A percentile compares a stretch with the other conserved stretches of the same genome.
Evolutionary conservation across 2,329 filamentous ascomycete genomes (phyloP).

Genomic region (Penicillium sumatraense): DNA sequence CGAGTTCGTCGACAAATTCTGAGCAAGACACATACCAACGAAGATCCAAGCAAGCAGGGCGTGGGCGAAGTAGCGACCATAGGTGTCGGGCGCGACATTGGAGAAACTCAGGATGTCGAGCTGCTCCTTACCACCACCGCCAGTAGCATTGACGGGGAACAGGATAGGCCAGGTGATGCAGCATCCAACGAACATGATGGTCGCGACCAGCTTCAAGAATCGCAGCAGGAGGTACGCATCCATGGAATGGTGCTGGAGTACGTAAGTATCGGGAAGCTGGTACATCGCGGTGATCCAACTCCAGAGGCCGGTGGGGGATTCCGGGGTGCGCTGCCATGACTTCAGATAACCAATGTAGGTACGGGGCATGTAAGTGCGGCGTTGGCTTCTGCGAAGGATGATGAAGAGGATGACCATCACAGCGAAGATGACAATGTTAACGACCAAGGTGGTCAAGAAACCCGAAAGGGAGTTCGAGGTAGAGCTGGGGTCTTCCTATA

Average conservation of each 20-base stretch:
- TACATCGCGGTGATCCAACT: slow-evolving; percentile 73
- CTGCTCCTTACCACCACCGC: slow-evolving; percentile 66
- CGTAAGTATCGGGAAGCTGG: slow-evolving; percentile 72
- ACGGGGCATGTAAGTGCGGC: slow-evolving; percentile 59
- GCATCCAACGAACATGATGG: slow-evolving; percentile 82
- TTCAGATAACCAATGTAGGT: slow-evolving; percentile 60
- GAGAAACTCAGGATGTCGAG: slow-evolving; percentile 79
- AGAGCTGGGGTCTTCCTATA: slow-evolving; percentile 18
- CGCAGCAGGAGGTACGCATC: slow-evolving; percentile 91
- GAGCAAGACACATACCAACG: slow-evolving; percentile 55
- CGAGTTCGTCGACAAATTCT: neutral
- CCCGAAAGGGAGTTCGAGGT: slow-evolving; percentile 48
- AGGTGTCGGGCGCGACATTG: slow-evolving; percentile 65
- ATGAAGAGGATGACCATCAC: slow-evolving; percentile 56
- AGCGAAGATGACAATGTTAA: slow-evolving; percentile 50
- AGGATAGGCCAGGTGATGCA: slow-evolving; percentile 85
- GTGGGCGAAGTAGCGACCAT: slow-evolving; percentile 79
- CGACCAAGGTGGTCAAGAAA: slow-evolving; percentile 55
- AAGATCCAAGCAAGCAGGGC: slow-evolving; percentile 80
- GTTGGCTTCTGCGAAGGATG: slow-evolving; percentile 54
- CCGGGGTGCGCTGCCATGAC: slow-evolving; percentile 60
- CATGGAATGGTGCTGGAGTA: slow-evolving; percentile 87
- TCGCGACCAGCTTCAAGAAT: slow-evolving; percentile 77
- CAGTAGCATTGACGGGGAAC: slow-evolving; percentile 87
- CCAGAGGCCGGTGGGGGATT: slow-evolving; percentile 64